A percentile compares a stretch with the other conserved stretches of the same genome.
These are phyloP conservation scores for Wickerhamomyces kurtzmanii DNA, from an alignment of 805 yeast species.

Conservation along the genomic window DNA sequence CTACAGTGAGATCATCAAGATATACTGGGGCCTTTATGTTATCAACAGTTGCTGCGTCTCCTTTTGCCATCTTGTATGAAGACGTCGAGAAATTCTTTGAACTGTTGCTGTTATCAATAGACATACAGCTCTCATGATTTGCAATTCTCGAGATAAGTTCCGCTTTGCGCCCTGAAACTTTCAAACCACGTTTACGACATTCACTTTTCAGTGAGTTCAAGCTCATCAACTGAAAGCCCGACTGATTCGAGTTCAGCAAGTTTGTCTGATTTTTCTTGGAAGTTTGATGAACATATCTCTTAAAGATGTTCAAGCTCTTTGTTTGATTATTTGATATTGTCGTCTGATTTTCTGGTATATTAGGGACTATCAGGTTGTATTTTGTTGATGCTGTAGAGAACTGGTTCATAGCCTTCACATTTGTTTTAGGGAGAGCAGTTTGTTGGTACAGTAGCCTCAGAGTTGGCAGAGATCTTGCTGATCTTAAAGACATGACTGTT, in stretches of 20 bases:
- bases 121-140: slow-evolving; percentile 12
- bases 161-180: slow-evolving; percentile 49
- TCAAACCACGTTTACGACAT: slow-evolving; percentile 50
- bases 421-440: slow-evolving; percentile 5
- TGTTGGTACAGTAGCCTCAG: slow-evolving; percentile 10
- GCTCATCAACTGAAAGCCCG: slow-evolving; percentile 30
- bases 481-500: slow-evolving; percentile 15
- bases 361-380: slow-evolving; percentile 11
- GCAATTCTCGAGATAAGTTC: slow-evolving; percentile 35
- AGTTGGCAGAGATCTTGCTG: slow-evolving; percentile 18
- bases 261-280: slow-evolving; percentile 16
- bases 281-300: slow-evolving; percentile 20
- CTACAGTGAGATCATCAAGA: slow-evolving; percentile 22
- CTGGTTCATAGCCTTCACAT: slow-evolving; percentile 5
- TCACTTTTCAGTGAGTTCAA: slow-evolving; percentile 46
- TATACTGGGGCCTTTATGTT: slow-evolving; percentile 40
- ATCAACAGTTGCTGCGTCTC: slow-evolving; percentile 50
- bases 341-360: slow-evolving; percentile 11
- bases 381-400: slow-evolving; percentile 6
- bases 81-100: slow-evolving; percentile 14
- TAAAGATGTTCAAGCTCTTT: slow-evolving; percentile 5
- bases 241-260: slow-evolving; percentile 12
- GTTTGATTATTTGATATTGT: no score
- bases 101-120: slow-evolving; percentile 2
- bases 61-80: slow-evolving; percentile 28